Percentiles rank a stretch among this genome's conserved stretches.
Evolutionary conservation across 768 basidiomycete species (phyloP).

Genomic region (Dentipellis sp.): DNA sequence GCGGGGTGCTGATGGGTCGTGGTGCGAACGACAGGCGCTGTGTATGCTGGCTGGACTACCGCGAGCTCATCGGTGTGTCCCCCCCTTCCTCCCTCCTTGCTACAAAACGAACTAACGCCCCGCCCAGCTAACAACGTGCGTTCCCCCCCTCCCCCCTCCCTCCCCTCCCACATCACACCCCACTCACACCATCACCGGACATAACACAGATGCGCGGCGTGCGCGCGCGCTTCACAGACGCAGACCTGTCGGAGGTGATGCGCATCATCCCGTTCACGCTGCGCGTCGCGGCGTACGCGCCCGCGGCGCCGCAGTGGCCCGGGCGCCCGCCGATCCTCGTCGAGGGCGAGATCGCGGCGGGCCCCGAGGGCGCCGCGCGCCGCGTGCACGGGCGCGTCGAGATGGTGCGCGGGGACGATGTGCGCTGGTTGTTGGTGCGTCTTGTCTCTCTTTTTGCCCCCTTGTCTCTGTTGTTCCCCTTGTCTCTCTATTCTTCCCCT

Average conservation of each 20-base stretch:
- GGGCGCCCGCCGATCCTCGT: constrained; percentile 44
- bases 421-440: constrained; percentile 44
- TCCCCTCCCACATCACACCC: no score
- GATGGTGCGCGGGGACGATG: constrained; percentile 38
- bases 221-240: constrained; percentile 21
- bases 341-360: constrained; percentile 34
- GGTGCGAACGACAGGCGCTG: constrained; percentile 29
- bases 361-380: constrained; percentile 25
- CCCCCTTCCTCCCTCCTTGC: not conserved
- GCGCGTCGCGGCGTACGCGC: constrained; percentile 21
- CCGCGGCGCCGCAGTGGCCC: constrained; percentile 17
- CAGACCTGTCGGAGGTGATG: constrained; percentile 32
- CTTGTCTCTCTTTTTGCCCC: not conserved
- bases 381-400: constrained; percentile 35
- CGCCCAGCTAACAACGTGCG: constrained; percentile 31
- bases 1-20: not conserved
- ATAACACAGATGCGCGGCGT: constrained; percentile 13
- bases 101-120: not conserved
- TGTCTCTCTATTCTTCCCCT: no score
- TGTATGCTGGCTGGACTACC: constrained; percentile 53
- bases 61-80: constrained; percentile 39
- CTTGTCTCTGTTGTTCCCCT: not conserved
- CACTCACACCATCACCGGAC: no score
- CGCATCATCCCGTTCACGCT: constrained; percentile 46
- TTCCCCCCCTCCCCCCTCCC: not conserved